Evolutionary conservation across 2,329 filamentous ascomycete species (phyloP), one percentile per base, ranked within the genome.

Genomic region (Venturia carpophila): DNA sequence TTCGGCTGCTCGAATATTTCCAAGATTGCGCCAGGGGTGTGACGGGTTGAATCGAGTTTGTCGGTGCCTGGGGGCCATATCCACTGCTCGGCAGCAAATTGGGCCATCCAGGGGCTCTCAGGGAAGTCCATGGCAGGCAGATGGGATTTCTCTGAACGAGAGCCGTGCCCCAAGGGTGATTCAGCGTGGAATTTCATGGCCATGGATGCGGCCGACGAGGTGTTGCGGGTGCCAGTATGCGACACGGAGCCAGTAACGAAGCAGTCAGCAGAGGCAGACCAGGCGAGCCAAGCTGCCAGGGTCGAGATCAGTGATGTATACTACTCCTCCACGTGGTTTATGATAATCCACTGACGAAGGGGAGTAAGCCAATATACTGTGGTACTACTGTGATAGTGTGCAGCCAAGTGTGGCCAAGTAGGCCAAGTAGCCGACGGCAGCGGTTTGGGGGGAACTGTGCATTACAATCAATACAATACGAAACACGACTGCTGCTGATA

Each of bases 61-160:
- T 61, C 24, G 39, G n/a, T 61, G 37, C 60, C 42, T 43, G n/a
- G 27, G 19, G 60, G 37, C 37, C 60, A 61, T 27, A n/a, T 5
- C 42, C n/a, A 61, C n/a, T 43, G 42, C 60, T 61, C 60, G 37
- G 60, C 13, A 7, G 37, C 21, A n/a, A 61, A 61, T 21, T 27
- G 60, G 21, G n/a, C 39, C 13, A 24, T 61, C 60, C 60, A 61
- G 13, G 24, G 52, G 30, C 52, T 17, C 7, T 58, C 17, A 9
- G 10, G 52, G 15, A 58, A 11, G 52, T 58, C 52, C 52, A 58
- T 58, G 19, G 9, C 52, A 10, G 27, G n/a, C 9, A 37, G 15
- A 15, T 37, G 17, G 4, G 27, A 7, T 27, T 15, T 19, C 52
- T 13, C 37, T 10, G 37, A 37, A 37, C 52, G 52, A 56, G 52